Evolutionary conservation across 108 stramenopile genomes (phyloP).

Genomic region (Cyclotella cryptica): DNA sequence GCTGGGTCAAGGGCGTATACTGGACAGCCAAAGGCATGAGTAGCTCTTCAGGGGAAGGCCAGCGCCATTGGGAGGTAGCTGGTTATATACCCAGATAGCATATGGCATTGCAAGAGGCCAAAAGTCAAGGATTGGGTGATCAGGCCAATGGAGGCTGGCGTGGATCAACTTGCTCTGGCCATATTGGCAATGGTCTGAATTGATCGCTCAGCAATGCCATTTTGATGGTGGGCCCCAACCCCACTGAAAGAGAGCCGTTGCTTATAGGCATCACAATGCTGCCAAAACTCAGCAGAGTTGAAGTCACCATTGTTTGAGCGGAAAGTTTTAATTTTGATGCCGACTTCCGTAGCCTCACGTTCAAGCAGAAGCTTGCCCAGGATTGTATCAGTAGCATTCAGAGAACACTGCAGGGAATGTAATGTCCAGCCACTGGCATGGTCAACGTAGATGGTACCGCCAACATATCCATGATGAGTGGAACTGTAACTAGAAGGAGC

Average conservation of each 20-base stretch:
- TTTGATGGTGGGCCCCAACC: too few species aligned
- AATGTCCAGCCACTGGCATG: neutral
- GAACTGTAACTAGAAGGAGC: too few species aligned
- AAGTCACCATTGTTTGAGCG: constrained; percentile 1
- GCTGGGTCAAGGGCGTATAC: neutral
- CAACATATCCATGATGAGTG: neutral
- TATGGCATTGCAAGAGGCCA: too few species aligned
- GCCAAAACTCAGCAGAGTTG: neutral
- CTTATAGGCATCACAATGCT: neutral
- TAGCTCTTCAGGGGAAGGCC: neutral
- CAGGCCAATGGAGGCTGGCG: neutral
- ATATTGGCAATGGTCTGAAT: too few species aligned
- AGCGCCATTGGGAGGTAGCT: neutral
- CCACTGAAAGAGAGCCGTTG: too few species aligned
- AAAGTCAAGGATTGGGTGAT: neutral
- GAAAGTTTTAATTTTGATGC: neutral
- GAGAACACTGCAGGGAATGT: neutral
- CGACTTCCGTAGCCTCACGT: neutral
- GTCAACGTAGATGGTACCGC: neutral
- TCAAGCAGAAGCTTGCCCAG: neutral
- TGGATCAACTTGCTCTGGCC: neutral
- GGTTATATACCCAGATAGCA: neutral
- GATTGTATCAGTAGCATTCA: neutral
- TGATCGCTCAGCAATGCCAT: neutral
- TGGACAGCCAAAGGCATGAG: neutral